Evolutionary conservation across 805 yeast genomes (phyloP).

Genomic region (Candida stauntonica): DNA sequence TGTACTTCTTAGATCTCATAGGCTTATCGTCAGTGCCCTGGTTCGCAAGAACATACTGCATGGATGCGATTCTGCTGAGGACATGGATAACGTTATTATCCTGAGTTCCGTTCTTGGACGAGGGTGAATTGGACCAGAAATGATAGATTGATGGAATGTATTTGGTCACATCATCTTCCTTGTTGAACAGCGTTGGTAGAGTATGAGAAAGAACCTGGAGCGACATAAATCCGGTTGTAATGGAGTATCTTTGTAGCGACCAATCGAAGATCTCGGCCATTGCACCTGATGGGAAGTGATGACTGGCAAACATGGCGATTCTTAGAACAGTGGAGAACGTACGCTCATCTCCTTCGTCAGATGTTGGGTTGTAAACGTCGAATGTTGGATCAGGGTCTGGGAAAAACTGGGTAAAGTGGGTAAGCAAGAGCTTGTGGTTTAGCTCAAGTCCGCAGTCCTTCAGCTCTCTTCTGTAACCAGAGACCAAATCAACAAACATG

Average conservation of each 20-base stretch:
- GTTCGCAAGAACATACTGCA: slow-evolving; percentile 36
- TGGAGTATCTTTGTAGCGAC: slow-evolving; percentile 48
- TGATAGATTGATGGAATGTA: slow-evolving; percentile 66
- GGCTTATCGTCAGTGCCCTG: slow-evolving; percentile 25
- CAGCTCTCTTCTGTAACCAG: slow-evolving; percentile 29
- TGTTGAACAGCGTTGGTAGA: slow-evolving; percentile 41
- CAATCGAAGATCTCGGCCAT: slow-evolving; percentile 47
- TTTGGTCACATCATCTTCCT: slow-evolving; percentile 41
- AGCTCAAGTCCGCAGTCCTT: slow-evolving; percentile 29
- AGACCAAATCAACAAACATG: slow-evolving; percentile 55
- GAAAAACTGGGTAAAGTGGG: slow-evolving; percentile 32
- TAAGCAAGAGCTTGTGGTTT: slow-evolving; percentile 33
- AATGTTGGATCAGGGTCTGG: slow-evolving; percentile 46
- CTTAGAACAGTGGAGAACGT: slow-evolving; percentile 44
- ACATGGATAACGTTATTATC: slow-evolving; percentile 65
- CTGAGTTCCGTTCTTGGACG: slow-evolving; percentile 35
- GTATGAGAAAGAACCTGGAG: slow-evolving; percentile 49
- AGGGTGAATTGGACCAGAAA: slow-evolving; percentile 58
- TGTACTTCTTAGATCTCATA: slow-evolving; percentile 44
- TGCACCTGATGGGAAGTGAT: slow-evolving; percentile 45
- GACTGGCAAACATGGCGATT: slow-evolving; percentile 49
- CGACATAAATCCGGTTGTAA: slow-evolving; percentile 47
- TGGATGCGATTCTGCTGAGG: slow-evolving; percentile 55
- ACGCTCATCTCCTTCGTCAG: slow-evolving; percentile 38
- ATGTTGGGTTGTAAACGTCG: slow-evolving; percentile 33